Conservation (phyloP, 2,329 filamentous ascomycete species). For the Gaeumannomyces sp. region DNA sequence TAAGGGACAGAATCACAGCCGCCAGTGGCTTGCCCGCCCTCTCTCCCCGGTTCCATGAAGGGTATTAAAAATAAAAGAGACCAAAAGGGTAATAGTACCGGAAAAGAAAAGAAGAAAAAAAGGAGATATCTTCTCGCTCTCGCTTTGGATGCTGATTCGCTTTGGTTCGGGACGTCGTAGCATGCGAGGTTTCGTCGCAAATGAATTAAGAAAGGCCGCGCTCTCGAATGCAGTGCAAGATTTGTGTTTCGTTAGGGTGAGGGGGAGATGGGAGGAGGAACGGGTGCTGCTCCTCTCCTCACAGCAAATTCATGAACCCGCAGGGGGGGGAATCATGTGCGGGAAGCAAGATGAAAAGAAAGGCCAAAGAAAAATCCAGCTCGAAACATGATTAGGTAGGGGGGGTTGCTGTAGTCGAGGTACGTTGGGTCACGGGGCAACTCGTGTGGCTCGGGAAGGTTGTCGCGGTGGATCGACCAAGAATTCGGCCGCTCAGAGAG, state of each 20-base stretch:
- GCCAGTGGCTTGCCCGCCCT: too few species aligned
- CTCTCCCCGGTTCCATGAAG: neutral
- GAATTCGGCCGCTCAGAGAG: too few species aligned
- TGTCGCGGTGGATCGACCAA: too few species aligned
- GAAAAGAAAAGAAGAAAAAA: neutral
- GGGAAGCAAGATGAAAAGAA: neutral
- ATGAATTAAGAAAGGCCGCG: neutral
- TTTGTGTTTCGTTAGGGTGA: slow-evolving; percentile 22
- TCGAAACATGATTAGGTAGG: neutral
- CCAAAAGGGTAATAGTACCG: neutral
- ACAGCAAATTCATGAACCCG: neutral
- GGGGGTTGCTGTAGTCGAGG: neutral
- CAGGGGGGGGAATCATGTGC: neutral
- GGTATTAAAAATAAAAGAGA: neutral
- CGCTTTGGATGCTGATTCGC: neutral
- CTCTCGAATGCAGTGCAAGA: neutral
- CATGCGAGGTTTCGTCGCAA: neutral
- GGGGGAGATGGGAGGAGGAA: slow-evolving; percentile 26
- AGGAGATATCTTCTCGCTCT: neutral
- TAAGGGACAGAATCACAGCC: neutral
- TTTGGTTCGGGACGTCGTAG: slow-evolving; percentile 1
- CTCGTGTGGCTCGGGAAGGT: too few species aligned
- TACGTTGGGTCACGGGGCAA: neutral
- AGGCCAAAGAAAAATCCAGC: neutral
- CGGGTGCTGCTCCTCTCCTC: neutral